phyloP scores from a whole-genome alignment of 2,329 filamentous ascomycete genomes.

The Thielaviopsis musarum region DNA sequence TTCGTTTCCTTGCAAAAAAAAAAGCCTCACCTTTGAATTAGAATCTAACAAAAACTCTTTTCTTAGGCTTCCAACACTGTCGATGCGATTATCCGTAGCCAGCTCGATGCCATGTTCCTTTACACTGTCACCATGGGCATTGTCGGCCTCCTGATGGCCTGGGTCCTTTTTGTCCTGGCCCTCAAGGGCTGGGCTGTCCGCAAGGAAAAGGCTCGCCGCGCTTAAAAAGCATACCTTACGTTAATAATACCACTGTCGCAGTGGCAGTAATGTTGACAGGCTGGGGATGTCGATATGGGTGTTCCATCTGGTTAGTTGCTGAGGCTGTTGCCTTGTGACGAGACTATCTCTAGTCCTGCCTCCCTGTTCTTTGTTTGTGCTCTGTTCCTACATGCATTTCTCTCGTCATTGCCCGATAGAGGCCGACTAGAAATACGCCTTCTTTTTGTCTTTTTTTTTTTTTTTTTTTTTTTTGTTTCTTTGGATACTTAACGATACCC shows the following conservation, averaged over 20 bases:
- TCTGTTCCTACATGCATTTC: not conserved
- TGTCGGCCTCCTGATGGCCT: constrained; percentile 71
- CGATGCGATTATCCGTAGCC: constrained; percentile 55
- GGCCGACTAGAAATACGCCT: not conserved
- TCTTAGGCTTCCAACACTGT: constrained; percentile 57
- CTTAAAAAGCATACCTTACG: not conserved
- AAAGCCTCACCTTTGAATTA: not conserved
- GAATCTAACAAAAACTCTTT: not conserved
- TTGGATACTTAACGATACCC: not conserved
- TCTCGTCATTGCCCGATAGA: not conserved
- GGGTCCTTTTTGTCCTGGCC: constrained; percentile 59
- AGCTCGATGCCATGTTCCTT: constrained; percentile 79
- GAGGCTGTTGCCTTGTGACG: not conserved
- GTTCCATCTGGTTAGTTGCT: not conserved
- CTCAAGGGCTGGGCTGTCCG: constrained; percentile 73
- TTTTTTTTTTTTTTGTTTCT: not conserved
- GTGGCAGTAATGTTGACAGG: not conserved
- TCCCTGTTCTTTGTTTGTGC: not conserved
- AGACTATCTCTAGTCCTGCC: not conserved
- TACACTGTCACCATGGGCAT: constrained; percentile 80
- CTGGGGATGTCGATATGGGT: not conserved
- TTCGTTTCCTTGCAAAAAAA: not conserved
- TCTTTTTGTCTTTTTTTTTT: not conserved
- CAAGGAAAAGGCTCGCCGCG: constrained; percentile 20
- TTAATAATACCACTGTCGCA: not conserved